Percentiles rank a stretch among this genome's conserved stretches.
phyloP scores from a whole-genome alignment of 2,329 filamentous ascomycete genomes.

The Arthrinium puccinioides region DNA sequence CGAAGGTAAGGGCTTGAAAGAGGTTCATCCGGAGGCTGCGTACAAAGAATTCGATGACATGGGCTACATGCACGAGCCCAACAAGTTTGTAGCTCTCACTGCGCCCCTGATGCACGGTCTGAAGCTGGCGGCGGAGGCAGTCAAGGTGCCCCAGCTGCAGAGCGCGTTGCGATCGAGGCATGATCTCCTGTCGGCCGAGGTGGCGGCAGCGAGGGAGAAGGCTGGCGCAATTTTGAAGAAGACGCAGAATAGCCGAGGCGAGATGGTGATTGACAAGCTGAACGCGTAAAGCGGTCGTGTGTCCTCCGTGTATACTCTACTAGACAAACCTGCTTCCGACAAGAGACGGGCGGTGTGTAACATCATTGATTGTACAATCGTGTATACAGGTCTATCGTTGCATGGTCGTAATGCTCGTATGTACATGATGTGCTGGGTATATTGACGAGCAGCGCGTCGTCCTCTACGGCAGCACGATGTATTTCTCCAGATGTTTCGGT shows the following conservation, averaged over 20 bases:
- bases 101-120: constrained; percentile 36
- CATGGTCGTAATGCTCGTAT: background rate
- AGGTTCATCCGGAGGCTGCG: constrained; percentile 26
- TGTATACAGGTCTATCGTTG: background rate
- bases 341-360: too few relatives aligned
- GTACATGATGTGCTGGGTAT: background rate
- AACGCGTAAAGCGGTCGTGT: constrained; percentile 2
- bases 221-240: constrained; percentile 12
- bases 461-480: constrained; percentile 76
- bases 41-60: constrained; percentile 18
- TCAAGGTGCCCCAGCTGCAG: constrained; percentile 27
- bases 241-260: constrained; percentile 18
- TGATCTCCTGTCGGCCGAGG: constrained; percentile 27
- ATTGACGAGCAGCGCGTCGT: too few relatives aligned
- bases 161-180: constrained; percentile 31
- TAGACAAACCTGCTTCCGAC: too few relatives aligned
- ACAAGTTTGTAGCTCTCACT: constrained; percentile 27
- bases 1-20: constrained; percentile 24
- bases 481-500: constrained; percentile 80
- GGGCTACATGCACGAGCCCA: constrained; percentile 24
- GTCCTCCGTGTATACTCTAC: background rate
- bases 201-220: constrained; percentile 16
- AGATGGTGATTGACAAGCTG: constrained; percentile 22
- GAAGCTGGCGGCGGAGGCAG: constrained; percentile 33
- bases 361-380: constrained; percentile 1